Base-by-base conservation (phyloP, 2,329 filamentous ascomycete genomes). In the Verticillium albo-atrum region DNA sequence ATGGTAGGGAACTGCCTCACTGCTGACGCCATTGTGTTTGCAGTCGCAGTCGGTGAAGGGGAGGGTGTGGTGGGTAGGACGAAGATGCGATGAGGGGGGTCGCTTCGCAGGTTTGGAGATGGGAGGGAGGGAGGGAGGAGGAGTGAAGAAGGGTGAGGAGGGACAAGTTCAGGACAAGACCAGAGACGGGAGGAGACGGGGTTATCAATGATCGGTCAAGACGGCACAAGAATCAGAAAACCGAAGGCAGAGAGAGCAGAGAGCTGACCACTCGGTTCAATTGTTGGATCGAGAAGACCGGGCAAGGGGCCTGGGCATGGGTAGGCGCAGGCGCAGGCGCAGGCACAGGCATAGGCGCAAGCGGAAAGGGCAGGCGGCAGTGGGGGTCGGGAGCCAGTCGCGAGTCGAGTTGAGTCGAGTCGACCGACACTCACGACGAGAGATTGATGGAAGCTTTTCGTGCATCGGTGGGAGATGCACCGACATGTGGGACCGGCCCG, bases 1-100 rank as follows among this genome's bases (percentile, higher is more conserved):
- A 94, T 92, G 58, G 82, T 89, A 54, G 90, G 90, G 66, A 92
- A 92, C 7, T 80, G 70, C 64, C 75, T 79, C 61, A 81, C 81
- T 23, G n/a, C 51, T 65, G 76, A 75, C 65, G 79, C 72, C 81
- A 83, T 83, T 54, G 47, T 67, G 30, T 51, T 51, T 32, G 60
- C 35, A 12, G 34, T 50, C 35, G 10, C 14, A 42, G 26, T 12
- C 7, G 32, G 27, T 25, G 53, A 37, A 27, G 47, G 25, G 25
- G 25, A 15, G 47, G n/a, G 12, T 1, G 26, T 52, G 60, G 30
- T 32, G 30, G 25, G 28, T 23, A 53, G 25, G 34, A n/a, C n/a
- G 37, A 30, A 7, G 52, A 32, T 23, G 30, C 51, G 26, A 54
- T 32, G 28, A 32, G 26, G 55, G 60, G 60, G 55, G 42, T 53